Evolutionary conservation across 495 filamentous ascomycete genomes (phyloP).

Genomic region (Tricharina praecox): DNA sequence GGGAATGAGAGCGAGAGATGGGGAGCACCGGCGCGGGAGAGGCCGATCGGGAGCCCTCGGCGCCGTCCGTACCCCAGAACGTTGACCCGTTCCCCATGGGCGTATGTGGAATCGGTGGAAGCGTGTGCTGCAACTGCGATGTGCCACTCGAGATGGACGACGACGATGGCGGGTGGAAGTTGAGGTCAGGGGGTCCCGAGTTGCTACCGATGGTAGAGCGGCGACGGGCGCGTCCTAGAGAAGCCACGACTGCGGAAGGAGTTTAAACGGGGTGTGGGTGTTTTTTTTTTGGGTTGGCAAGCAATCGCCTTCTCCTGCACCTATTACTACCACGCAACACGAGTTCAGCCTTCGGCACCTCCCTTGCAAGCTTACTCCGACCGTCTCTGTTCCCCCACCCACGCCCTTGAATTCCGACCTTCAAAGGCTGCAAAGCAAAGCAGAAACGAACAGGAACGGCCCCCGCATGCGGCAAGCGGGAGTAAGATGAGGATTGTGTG

Average conservation of each 20-base stretch:
- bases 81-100: slow-evolving; percentile 9
- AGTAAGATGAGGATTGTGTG: no score
- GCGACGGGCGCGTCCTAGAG: slow-evolving; percentile 25
- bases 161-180: slow-evolving; percentile 15
- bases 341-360: no score
- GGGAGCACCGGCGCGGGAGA: slow-evolving; percentile 18
- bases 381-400: no score
- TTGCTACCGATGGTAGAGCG: slow-evolving; percentile 35
- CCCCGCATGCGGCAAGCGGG: no score
- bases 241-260: slow-evolving; percentile 22
- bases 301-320: no score
- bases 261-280: slow-evolving; percentile 4
- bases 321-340: no score
- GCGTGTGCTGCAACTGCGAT: slow-evolving; percentile 18
- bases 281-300: no score
- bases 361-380: no score
- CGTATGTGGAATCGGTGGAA: slow-evolving; percentile 22
- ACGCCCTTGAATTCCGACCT: no score
- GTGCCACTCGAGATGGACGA: slow-evolving; percentile 17
- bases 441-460: no score
- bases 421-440: no score
- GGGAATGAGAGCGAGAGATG: slow-evolving; percentile 20
- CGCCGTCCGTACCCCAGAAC: slow-evolving; percentile 15
- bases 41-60: slow-evolving; percentile 10
- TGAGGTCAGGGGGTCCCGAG: slow-evolving; percentile 30